Evolutionary conservation across 2,329 filamentous ascomycete genomes (phyloP).

Genomic region (Alternaria ventricosa): DNA sequence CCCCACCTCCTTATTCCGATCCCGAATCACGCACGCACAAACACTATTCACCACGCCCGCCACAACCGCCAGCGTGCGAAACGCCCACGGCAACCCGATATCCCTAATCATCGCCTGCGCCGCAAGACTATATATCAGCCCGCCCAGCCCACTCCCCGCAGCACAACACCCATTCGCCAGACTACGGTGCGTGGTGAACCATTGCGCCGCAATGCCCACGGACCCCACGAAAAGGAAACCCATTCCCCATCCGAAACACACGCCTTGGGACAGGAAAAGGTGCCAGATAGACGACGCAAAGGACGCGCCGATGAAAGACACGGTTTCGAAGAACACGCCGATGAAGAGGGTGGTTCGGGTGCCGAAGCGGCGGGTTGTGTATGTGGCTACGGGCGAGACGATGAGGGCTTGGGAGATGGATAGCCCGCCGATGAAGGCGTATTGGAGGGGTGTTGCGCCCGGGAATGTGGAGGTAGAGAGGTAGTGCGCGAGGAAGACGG

Average conservation of each 20-base stretch:
- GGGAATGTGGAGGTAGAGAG: conserved; percentile 68
- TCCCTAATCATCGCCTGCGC: conserved; percentile 71
- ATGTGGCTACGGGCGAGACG: conserved; percentile 71
- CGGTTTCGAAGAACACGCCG: conserved; percentile 69
- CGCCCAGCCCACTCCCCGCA: conserved; percentile 77
- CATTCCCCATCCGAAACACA: conserved; percentile 80
- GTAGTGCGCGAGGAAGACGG: conserved; percentile 76
- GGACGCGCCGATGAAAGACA: conserved; percentile 71
- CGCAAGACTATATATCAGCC: conserved; percentile 71
- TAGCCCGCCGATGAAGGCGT: conserved; percentile 78
- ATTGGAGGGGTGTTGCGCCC: conserved; percentile 68
- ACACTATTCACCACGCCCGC: conserved; percentile 68
- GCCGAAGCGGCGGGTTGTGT: conserved; percentile 65
- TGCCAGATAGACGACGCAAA: conserved; percentile 76
- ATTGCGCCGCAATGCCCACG: conserved; percentile 73
- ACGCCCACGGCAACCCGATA: conserved; percentile 71
- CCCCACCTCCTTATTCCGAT: conserved; percentile 75
- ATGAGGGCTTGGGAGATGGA: conserved; percentile 71
- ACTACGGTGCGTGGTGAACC: conserved; percentile 72
- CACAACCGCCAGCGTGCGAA: conserved; percentile 69
- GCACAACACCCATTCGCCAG: conserved; percentile 73
- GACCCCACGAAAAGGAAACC: conserved; percentile 76
- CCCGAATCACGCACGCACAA: conserved; percentile 69
- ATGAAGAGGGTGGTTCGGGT: conserved; percentile 69
- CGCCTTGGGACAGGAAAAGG: conserved; percentile 74